Evolutionary conservation across 83 land plant genomes (phyloP).

Genomic region (Diphasiastrum complanatum): DNA sequence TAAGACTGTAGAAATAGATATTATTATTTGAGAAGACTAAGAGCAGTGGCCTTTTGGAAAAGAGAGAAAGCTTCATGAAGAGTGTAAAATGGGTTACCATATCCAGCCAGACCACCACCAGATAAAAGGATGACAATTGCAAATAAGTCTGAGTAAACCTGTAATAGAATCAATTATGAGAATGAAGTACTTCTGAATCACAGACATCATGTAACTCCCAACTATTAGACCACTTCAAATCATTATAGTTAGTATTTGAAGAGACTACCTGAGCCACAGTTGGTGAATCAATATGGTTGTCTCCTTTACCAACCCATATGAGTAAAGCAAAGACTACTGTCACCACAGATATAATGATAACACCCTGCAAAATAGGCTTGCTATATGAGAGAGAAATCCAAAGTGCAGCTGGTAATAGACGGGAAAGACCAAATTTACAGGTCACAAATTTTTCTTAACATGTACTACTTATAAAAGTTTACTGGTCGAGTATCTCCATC

Average conservation of each 20-base stretch:
- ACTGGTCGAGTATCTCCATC: too few species aligned
- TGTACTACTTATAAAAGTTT: too few species aligned
- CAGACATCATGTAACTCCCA: not conserved
- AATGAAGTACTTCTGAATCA: too few species aligned
- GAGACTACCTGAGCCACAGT: constrained; percentile 48
- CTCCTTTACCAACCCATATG: constrained; percentile 65
- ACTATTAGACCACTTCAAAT: not conserved
- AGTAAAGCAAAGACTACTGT: constrained; percentile 55
- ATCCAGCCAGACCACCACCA: constrained; percentile 34
- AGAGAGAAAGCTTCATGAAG: not conserved
- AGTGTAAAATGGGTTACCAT: constrained; percentile 18
- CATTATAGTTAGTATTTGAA: not conserved
- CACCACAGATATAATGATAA: constrained; percentile 34
- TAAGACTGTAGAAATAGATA: not conserved
- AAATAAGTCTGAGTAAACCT: constrained; percentile 29
- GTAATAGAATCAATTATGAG: constrained; percentile 5
- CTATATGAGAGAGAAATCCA: too few species aligned
- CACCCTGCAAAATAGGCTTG: constrained; percentile 38
- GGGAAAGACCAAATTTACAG: too few species aligned
- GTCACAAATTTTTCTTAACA: too few species aligned
- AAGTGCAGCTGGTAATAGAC: too few species aligned
- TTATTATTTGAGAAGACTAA: not conserved
- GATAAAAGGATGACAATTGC: constrained; percentile 28
- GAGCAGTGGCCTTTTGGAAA: constrained; percentile 1
- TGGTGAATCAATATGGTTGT: constrained; percentile 55